A percentile compares a stretch with the other conserved stretches of the same genome.
Conservation (phyloP, 73 alveolate species). For the Paramecium tetraurelia region DNA sequence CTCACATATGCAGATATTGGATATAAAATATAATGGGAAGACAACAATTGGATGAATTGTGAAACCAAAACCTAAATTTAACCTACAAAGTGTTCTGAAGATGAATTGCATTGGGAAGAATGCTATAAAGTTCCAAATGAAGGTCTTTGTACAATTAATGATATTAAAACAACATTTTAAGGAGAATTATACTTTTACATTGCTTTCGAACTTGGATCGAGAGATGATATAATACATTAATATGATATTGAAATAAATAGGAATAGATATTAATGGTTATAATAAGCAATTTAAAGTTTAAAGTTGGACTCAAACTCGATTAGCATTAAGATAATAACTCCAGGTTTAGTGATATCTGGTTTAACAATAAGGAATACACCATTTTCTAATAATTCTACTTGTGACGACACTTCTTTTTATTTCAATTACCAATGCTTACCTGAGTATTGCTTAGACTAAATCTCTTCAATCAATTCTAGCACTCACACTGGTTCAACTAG, state of each 20-base stretch:
- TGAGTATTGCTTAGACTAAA: background rate
- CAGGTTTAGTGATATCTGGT: background rate
- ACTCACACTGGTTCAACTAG: background rate
- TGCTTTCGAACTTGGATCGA: background rate
- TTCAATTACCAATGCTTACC: background rate
- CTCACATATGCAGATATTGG: background rate
- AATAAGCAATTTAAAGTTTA: background rate
- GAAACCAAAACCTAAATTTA: background rate
- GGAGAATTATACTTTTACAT: background rate
- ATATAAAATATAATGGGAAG: constrained; percentile 41
- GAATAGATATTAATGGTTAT: background rate
- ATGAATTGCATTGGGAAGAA: background rate
- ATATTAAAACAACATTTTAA: background rate
- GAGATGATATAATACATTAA: background rate
- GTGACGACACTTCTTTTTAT: background rate
- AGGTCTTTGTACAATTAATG: background rate
- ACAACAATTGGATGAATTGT: background rate
- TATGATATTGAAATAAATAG: background rate
- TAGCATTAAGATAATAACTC: background rate
- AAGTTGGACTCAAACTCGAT: background rate
- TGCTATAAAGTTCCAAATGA: background rate
- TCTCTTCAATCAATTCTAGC: background rate
- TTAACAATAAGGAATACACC: background rate
- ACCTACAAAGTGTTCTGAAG: background rate
- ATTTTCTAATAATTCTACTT: background rate